Evolutionary conservation across 2,329 filamentous ascomycete species (phyloP), one percentile per base, ranked within the genome.

Genomic region (Simplicillium aogashimaense): DNA sequence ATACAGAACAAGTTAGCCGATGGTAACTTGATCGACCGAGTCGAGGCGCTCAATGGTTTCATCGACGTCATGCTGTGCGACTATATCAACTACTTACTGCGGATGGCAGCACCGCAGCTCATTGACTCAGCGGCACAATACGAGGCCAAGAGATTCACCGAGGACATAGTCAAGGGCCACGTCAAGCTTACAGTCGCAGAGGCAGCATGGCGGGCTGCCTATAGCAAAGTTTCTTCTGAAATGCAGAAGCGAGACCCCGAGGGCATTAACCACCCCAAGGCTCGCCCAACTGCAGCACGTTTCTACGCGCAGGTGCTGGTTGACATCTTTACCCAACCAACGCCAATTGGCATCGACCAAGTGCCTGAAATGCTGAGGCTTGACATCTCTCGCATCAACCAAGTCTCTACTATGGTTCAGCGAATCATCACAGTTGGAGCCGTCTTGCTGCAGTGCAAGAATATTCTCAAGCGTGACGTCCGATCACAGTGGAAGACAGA

Each of bases 81-180:
- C 52, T 88, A 89, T 53, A 81, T 84, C 44, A 92, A 92, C 55
- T 90, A 86, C 53, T 70, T 89, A 50, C 66, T 92, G 37, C 78
- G 80, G 57, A 74, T 82, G 20, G 79, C 80, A 1, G 82, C 82
- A 2, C 83, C 83, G 1, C 76, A 76, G 6, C 70, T 92, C 39
- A 76, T 87, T 40, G 75, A 81, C 46, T 80, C 85, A 47, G 78
- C 83, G 2, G 65, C 78, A 1, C 71, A 78, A 13, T 90, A 90
- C 55, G 86, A 92, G 53, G 72, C 78, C n/a, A 80, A 80, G 47
- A 69, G 72, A 31, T 92, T 92, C 50, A 67, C 74, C 1, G 70
- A 81, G 30, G 77, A 83, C 34, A 53, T 87, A 20, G 73, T 78
- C 44, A 62, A 67, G 17, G 72, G 74, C 11, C 57, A 59, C 9